Evolutionary conservation across 2,329 filamentous ascomycete genomes (phyloP), one percentile per base, ranked within the genome.

Genomic region (Pseudogymnoascus sp.): DNA sequence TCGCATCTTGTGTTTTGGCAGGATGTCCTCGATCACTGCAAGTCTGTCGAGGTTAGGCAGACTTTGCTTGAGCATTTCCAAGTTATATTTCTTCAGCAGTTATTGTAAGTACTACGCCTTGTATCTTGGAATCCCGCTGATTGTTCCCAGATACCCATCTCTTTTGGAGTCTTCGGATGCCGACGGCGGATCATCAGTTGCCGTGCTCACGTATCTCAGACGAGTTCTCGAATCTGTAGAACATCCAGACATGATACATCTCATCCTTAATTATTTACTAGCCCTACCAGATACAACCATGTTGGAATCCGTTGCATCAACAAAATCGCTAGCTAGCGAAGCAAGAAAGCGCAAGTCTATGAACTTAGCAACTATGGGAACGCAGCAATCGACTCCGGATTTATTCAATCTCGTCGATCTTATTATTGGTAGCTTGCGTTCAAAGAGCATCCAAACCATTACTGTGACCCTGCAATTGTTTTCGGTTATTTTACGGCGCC

Each of bases 1-100:
- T 96, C 94, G 0, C 95, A 97, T 72, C 81, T 99, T 58, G 80
- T 95, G 5, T 99, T 99, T 72, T 99, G 94, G 94, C 94, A 99
- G 76, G 94, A 99, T 73, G 92, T 97, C 35, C 79, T 99, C 64
- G 94, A 97, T 73, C 93, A 97, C 74, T 99, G 94, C 77, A 86
- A 87, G 69, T 97, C 93, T 3, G 80, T 87, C 1, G 93, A 97
- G 72, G 91, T 99, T 68, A 94, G 93, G 72, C 90, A 90, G 67
- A 97, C 92, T 0, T 79, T 99, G 59, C 81, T 99, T 33, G 94
- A 99, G 72, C 94, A 99, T 75, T 99, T 99, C 71, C 92, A 97
- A 72, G 89, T 97, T 68, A 85, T 99, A 35, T 99, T 99, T 73
- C 78, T 99, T 60, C 91, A 97, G 74, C 94, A 99, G 74, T 78